Base-by-base conservation (phyloP, 352 stramenopile genomes). In the Phytophthora tubulina region DNA sequence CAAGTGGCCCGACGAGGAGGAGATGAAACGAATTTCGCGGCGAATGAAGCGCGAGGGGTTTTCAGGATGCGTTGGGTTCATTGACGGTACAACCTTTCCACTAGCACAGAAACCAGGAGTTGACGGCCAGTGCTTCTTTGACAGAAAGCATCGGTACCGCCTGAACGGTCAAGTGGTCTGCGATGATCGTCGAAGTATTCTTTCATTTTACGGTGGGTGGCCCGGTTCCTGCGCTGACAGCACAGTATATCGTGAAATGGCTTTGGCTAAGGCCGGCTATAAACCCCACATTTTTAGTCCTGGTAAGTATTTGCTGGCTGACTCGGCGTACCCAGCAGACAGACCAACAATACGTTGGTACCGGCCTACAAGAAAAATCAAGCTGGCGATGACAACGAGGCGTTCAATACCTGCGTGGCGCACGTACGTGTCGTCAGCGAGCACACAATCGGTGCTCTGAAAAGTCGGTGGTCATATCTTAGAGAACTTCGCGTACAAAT, bases 401-500 rank as follows among this genome's bases (percentile, higher is more conserved):
- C 35, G 7, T 59, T 59, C n/a, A 59, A 59, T 45, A 59, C 52
- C 7, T 59, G 52, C 35, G 52, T 59, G 3, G 51, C n/a, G 3
- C 33, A 58, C 27, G 51, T 58, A 8, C 51, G 21, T 27, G 21
- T 27, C 21, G 2, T 27, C 21, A 27, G 2, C 21, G 21, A 27
- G 21, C 21, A 27, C 30, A 59, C 52, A 4, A 59, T 59, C 35
- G 52, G 52, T 14, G 52, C 48, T 9, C n/a, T 48, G 10, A 59
- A 59, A 33, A 17, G 35, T 10, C 15, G 52, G 3, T 59, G 52
- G 52, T 10, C 15, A 13, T 59, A 36, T 9, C 27, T 59, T 8
- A 31, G 35, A 48, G 52, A 54, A 11, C 27, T 54, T 35, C 48
- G 48, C 4, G 3, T 59, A 6, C 52, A 59, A n/a, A 59, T 59